Base-by-base conservation (phyloP, 192 early-diverging fungal genomes). In the Thamnidium elegans region DNA sequence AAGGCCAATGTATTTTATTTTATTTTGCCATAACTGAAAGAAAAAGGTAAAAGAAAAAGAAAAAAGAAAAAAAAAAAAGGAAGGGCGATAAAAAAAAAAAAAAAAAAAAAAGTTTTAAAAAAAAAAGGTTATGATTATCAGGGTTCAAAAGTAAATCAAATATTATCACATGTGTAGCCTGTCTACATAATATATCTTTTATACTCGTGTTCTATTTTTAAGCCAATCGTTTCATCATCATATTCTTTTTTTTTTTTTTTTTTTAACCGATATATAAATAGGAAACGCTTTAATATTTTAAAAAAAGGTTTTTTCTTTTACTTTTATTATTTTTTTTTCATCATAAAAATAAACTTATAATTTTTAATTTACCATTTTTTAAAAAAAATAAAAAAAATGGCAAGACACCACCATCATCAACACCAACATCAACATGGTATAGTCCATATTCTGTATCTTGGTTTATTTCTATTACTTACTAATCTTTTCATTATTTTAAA, bases 161-260 rank as follows among this genome's bases (percentile, higher is more conserved):
- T 23, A 4, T 59, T 45, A 19, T 43, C 17, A 45, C 13, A 45
- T 19, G 36, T 53, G 9, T 43, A n/a, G 21, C 51, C 51, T 54
- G n/a, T 23, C 19, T 52, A 26, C 26, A 2, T 26, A 26, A 26
- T 26, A 26, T 2, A 26, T 50, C 5, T 50, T 19, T 23, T 52
- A 26, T 52, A 52, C 26, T 26, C 50, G 50, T 52, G 50, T 39
- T 39, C 54, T 4, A 7, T 63, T 47, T 19, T 50, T 4, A 50
- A 53, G 58, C 23, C 51, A n/a, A 21, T 36, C 56, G 54, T 62
- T 60, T 60, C 23, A 39, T 10, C 7, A 10, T 39, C 9, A 39
- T 39, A 10, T 39, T 39, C 4, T 9, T 39, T 39, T 26, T 26
- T 26, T 26, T 26, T 39, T 39, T 9, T 39, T 39, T 26, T 26